phyloP scores from a whole-genome alignment of 2,329 filamentous ascomycete genomes.

The Chaetomium strumarium region DNA sequence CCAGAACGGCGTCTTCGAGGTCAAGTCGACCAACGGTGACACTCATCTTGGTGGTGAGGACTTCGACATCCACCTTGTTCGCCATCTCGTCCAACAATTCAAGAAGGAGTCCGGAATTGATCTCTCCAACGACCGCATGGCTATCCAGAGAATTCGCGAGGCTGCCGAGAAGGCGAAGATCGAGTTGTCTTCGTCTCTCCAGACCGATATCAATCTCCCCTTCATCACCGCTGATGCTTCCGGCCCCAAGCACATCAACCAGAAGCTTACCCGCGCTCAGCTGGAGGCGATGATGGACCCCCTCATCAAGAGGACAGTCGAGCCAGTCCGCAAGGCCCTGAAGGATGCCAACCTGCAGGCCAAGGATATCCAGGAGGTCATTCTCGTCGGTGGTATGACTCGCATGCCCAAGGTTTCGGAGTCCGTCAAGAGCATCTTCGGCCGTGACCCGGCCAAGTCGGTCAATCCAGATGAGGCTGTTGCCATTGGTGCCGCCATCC shows the following conservation, averaged over 20 bases:
- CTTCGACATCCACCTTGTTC: constrained; percentile 92
- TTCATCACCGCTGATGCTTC: constrained; percentile 97
- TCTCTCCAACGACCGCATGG: constrained; percentile 89
- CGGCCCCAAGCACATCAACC: constrained; percentile 97
- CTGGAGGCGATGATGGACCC: constrained; percentile 91
- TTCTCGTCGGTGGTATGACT: constrained; percentile 98
- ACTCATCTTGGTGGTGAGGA: constrained; percentile 98
- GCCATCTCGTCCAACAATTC: constrained; percentile 89
- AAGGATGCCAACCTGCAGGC: constrained; percentile 90
- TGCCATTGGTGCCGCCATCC: constrained; percentile 93
- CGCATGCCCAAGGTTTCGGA: constrained; percentile 98
- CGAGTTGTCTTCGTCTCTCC: constrained; percentile 87
- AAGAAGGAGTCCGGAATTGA: constrained; percentile 94
- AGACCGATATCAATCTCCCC: constrained; percentile 96
- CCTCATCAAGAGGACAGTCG: constrained; percentile 77
- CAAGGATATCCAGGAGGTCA: constrained; percentile 95
- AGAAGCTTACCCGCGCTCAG: constrained; percentile 85
- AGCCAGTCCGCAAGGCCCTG: constrained; percentile 91
- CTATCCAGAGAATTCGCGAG: constrained; percentile 97
- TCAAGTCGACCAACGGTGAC: constrained; percentile 98
- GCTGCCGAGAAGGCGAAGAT: constrained; percentile 99
- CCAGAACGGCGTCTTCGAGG: constrained; percentile 96
- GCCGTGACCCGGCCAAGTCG: constrained; percentile 92
- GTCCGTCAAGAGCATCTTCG: constrained; percentile 95
- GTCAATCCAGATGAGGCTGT: constrained; percentile 99